Evolutionary conservation across 495 filamentous ascomycete species (phyloP), one percentile per base, ranked within the genome.

Genomic region (Chaetomium fimeti): DNA sequence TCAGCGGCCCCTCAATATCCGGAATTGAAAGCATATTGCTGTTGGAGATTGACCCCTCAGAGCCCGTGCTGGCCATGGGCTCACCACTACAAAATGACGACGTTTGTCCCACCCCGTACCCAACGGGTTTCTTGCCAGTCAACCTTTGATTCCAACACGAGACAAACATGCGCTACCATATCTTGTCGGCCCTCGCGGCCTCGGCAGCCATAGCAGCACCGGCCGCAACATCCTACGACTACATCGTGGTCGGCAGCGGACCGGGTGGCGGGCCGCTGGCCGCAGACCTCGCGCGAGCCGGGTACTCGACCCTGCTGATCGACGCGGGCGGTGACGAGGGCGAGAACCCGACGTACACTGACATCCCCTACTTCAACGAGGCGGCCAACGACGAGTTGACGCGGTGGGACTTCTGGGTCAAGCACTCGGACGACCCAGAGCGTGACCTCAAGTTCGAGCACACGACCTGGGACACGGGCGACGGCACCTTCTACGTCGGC

Each of bases 181-280:
- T 79, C 3, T 59, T 78, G 16, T 71, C 72, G 40, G 69, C 69
- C 40, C 52, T 72, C 24, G 63, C 51, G 16, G 71, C 69, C 53
- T 57, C 69, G 16, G 76, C 67, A 38, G 66, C 69, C 29, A 29
- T 69, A 18, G 63, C 65, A 47, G 63, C 58, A 1, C 42, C 64
- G 5, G 60, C 64, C 0, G 57, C 61, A 3, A 20, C 64, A 6
- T 38, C 68, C 8, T 88, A 88, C 69, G 87, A 89, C 63, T 89
- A 89, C 72, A 81, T 90, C 60, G 78, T 90, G 24, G 83, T 89
- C 0, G 88, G 88, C 40, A 83, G 80, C 42, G 88, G 87, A 22
- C 83, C 87, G 5, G 88, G 88, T 20, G 87, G 88, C 12, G 85
- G 85, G 6, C 85, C 85, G 11, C 69, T 90, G 4, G 87, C 87